These are phyloP conservation scores for Aureoboletus auriporus DNA, from an alignment of 768 basidiomycete species.

Conservation along the genomic window DNA sequence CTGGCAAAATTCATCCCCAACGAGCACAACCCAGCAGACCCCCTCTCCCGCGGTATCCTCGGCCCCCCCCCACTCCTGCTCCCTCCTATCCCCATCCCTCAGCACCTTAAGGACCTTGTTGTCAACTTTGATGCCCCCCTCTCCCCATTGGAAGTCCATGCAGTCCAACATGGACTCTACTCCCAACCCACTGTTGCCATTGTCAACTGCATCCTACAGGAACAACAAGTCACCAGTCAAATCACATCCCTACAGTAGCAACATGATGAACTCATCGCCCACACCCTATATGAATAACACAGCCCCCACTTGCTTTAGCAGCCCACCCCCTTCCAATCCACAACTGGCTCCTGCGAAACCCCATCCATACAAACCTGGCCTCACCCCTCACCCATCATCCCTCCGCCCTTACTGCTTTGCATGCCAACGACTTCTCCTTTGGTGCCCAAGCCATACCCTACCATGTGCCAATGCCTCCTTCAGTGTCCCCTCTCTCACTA, in stretches of 20 bases:
- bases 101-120: not conserved
- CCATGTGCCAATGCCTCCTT: not conserved
- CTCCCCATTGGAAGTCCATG: not conserved
- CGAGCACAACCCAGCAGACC: conserved; percentile 12
- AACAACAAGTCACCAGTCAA: no score
- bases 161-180: not conserved
- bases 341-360: not conserved
- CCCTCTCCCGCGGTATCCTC: conserved; percentile 13
- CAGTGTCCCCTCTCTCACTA: not conserved
- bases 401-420: not conserved
- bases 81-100: conserved; percentile 1
- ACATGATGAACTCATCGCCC: no score
- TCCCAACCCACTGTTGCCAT: not conserved
- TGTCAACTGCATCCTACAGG: not conserved
- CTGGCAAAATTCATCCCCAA: not conserved
- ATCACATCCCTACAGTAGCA: no score
- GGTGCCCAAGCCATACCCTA: conserved; percentile 7
- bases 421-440: not conserved
- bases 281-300: no score
- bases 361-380: not conserved
- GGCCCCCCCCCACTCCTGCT: not conserved
- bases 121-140: not conserved
- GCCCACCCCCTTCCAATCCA: no score
- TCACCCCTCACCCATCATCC: not conserved
- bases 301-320: no score